Base-by-base conservation (phyloP, 768 basidiomycete genomes). In the Podaxis sp. region DNA sequence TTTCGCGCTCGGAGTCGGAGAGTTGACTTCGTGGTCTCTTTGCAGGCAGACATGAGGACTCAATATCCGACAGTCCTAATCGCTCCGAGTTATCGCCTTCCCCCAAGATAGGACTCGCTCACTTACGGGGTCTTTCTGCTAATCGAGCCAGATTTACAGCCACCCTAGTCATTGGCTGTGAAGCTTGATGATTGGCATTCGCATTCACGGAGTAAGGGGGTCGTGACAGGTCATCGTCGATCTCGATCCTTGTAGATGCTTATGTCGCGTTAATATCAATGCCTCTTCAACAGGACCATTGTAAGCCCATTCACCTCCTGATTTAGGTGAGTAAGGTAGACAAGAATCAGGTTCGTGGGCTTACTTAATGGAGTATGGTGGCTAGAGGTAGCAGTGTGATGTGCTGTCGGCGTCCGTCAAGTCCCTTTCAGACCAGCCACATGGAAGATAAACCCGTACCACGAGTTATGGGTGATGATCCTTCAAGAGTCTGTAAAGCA, bases 1-100 rank as follows among this genome's bases (percentile, higher is more conserved):
- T 85, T 65, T 75, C 76, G 65, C 68, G 63, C 57, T 12, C 52
- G 58, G 33, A 59, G 68, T 22, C n/a, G 64, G 59, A 30, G 63
- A 2, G 66, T 64, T 53, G 19, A 52, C 60, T 39, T 39, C 58
- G 65, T 17, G 54, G 57, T 56, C 66, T 67, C 63, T 72, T 72
- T 38, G 19, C 46, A 12, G 67, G 61, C 8, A 59, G 36, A 40
- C 53, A 59, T 12, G 65, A 65, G 51, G 55, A 26, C 62, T 56
- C 54, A 13, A 40, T 56, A 24, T n/a, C 22, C 33, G n/a, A 19
- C 11, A 17, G 33, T 19, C 12, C 54, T 56, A 40, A 38, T 38
- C 17, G 36, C 33, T 12, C 17, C 11, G 22, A 4, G 54, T 40
- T 17, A 56, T 56, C 11, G 26, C 38, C 39, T 40, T 38, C n/a